Evolutionary conservation across 2,329 filamentous ascomycete genomes (phyloP).

Genomic region (Orbilia ellipsospora): DNA sequence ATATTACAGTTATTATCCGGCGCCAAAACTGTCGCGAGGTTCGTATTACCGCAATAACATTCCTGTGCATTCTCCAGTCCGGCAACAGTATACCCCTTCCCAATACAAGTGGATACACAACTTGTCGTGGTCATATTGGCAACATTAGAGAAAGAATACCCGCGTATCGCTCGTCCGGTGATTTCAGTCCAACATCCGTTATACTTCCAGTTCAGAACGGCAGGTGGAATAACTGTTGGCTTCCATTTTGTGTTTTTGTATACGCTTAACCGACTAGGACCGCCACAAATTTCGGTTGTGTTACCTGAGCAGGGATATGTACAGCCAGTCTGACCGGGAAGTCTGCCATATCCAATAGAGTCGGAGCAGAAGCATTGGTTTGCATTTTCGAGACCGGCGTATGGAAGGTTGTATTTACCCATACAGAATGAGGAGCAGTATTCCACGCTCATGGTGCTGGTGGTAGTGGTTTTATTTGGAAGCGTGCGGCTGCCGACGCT

Average conservation of each 20-base stretch:
- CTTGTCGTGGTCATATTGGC: slow-evolving; percentile 24
- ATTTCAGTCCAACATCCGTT: slow-evolving; percentile 37
- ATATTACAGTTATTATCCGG: slow-evolving; percentile 16
- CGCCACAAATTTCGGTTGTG: slow-evolving; percentile 57
- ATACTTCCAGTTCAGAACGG: slow-evolving; percentile 32
- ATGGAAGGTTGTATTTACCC: slow-evolving; percentile 36
- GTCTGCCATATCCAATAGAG: slow-evolving; percentile 27
- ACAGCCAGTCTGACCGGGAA: slow-evolving; percentile 52
- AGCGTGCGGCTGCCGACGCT: slow-evolving; percentile 29
- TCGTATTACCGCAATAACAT: slow-evolving; percentile 26
- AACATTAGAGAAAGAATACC: slow-evolving; percentile 22
- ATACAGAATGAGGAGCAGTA: slow-evolving; percentile 36
- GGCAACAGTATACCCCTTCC: slow-evolving; percentile 30
- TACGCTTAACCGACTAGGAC: slow-evolving; percentile 55
- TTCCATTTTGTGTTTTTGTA: slow-evolving; percentile 55
- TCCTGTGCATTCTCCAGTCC: slow-evolving; percentile 34
- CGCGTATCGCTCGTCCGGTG: slow-evolving; percentile 31
- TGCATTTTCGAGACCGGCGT: slow-evolving; percentile 25
- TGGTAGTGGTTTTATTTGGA: slow-evolving; percentile 32
- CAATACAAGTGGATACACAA: slow-evolving; percentile 29
- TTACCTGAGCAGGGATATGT: slow-evolving; percentile 57
- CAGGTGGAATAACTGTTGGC: slow-evolving; percentile 12
- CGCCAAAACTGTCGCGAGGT: slow-evolving; percentile 14
- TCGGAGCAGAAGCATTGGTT: slow-evolving; percentile 45
- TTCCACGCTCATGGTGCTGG: slow-evolving; percentile 30